phyloP scores from a whole-genome alignment of 345 rosid species.

The Brassica napus region DNA sequence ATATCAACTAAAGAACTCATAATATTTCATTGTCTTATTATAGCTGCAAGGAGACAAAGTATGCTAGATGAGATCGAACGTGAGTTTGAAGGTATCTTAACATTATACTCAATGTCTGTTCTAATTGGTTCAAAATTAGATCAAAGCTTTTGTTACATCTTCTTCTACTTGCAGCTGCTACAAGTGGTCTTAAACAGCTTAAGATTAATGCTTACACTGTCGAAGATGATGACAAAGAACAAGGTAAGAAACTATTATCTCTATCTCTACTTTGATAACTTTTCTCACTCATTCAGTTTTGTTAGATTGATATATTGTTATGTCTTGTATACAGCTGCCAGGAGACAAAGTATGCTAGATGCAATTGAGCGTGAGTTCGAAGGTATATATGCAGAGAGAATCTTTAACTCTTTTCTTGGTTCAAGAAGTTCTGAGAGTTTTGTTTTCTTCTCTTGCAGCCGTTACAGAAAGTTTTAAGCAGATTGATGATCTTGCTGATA shows the following conservation, averaged over 20 bases:
- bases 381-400: slow-evolving; percentile 25
- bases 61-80: slow-evolving; percentile 42
- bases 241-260: slow-evolving; percentile 17
- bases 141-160: background rate
- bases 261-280: background rate
- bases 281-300: background rate
- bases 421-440: slow-evolving; percentile 16
- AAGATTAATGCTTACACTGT: slow-evolving; percentile 36
- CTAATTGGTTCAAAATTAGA: slow-evolving; percentile 3
- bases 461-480: slow-evolving; percentile 25
- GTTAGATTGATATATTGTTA: background rate
- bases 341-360: slow-evolving; percentile 36
- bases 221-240: slow-evolving; percentile 29
- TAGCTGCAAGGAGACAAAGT: slow-evolving; percentile 32
- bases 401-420: background rate
- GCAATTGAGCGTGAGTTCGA: slow-evolving; percentile 36
- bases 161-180: slow-evolving; percentile 34
- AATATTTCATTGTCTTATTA: slow-evolving; percentile 17
- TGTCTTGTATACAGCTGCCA: slow-evolving; percentile 15
- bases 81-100: slow-evolving; percentile 40
- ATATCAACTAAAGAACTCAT: background rate
- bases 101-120: background rate
- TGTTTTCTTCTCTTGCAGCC: slow-evolving; percentile 14
- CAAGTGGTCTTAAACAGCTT: slow-evolving; percentile 36
- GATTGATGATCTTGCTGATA: slow-evolving; percentile 27